Evolutionary conservation across 2,329 filamentous ascomycete genomes (phyloP), one percentile per base, ranked within the genome.

Genomic region (Metarhizium humberi): DNA sequence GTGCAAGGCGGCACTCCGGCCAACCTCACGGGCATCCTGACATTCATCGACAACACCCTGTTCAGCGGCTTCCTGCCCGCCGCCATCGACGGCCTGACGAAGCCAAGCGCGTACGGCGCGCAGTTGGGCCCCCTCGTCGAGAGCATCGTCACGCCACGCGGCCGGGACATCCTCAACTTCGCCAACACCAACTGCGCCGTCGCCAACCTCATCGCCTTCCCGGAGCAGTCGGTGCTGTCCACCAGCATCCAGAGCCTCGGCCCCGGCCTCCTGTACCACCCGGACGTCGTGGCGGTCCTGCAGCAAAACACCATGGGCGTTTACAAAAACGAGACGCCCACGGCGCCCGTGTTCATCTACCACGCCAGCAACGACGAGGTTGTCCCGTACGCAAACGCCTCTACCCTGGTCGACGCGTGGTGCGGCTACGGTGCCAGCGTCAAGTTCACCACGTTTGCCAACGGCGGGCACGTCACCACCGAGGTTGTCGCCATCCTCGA

Each of bases 1-100:
- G 63, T 61, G 0, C 53, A 62, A 2, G 63, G 64, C 25, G 63
- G 65, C 4, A 56, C 56, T 40, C 38, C 38, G 2, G 38, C 38
- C 38, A 40, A 40, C 14, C 38, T 40, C 38, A 14, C 38, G 10
- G 14, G 38, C 14, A 16, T 16, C 14, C 10, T 40, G 38, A 5
- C 13, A 13, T 13, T 16, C 38, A 16, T 40, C 14, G 38, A 40
- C 38, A 16, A 40, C 14, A 40, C 38, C 14, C 13, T 40, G 11
- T 40, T 40, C 14, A 40, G 38, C 13, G 38, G 38, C 14, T 40
- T 40, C 14, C 13, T 40, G 14, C 38, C 38, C 38, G 13, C 13
- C 13, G 38, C 11, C 14, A 16, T 40, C 38, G 13, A 40, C 13
- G 38, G 38, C 38, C 38, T 40, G 11, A 40, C 5, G 8, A 40